Conservation (phyloP, 352 stramenopile species). For the Globisporangium paddicum region DNA sequence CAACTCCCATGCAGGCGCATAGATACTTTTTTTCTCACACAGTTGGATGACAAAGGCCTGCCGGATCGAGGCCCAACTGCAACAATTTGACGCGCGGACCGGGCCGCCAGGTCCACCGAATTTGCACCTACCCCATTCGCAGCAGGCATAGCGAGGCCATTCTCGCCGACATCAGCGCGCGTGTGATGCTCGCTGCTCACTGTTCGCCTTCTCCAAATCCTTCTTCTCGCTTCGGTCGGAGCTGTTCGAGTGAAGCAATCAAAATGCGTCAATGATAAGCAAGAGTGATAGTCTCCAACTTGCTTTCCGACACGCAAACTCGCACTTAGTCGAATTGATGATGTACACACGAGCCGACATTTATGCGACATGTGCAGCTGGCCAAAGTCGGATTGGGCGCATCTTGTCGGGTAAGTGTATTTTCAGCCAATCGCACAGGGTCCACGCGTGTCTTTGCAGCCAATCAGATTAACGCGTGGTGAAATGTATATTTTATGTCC, state of each 20-base stretch:
- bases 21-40: no score
- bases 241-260: neutral
- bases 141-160: no score
- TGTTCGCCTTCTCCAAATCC: neutral
- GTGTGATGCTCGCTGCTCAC: neutral
- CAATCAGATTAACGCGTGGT: slow-evolving; percentile 2
- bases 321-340: neutral
- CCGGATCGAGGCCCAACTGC: no score
- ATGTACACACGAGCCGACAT: no score
- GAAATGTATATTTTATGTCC: neutral
- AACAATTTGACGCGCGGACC: no score
- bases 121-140: no score
- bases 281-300: neutral
- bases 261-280: neutral
- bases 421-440: neutral
- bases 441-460: slow-evolving; percentile 2
- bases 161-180: neutral
- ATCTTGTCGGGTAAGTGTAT: neutral
- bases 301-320: neutral
- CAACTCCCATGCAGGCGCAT: no score
- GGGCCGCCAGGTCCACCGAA: no score
- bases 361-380: neutral
- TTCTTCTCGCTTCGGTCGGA: slow-evolving; percentile 2
- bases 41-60: no score
- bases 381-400: neutral